phyloP scores from a whole-genome alignment of 306 rosid species.

The Erythrophleum fordii region DNA sequence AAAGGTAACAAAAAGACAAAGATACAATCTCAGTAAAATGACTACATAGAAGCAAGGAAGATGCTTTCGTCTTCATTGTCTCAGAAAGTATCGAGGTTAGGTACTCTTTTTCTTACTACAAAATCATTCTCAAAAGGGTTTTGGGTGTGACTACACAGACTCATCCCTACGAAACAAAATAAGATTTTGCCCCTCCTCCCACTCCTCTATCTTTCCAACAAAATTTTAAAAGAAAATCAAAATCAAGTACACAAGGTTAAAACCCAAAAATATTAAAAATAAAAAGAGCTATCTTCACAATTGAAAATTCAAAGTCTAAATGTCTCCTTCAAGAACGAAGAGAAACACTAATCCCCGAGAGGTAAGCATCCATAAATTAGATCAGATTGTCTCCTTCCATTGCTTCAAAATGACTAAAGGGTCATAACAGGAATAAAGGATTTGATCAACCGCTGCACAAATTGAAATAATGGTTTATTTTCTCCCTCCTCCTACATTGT shows the following conservation, averaged over 20 bases:
- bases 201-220: not conserved
- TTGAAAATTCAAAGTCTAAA: constrained; percentile 41
- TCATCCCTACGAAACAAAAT: constrained; percentile 5
- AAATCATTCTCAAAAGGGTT: not conserved
- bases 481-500: constrained; percentile 58
- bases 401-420: constrained; percentile 32
- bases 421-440: constrained; percentile 30
- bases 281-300: constrained; percentile 30
- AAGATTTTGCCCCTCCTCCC: not conserved
- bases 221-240: constrained; percentile 24
- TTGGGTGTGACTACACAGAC: not conserved
- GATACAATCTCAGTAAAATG: not conserved
- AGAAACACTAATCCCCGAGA: constrained; percentile 33
- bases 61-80: not conserved
- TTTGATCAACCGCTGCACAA: constrained; percentile 63
- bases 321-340: constrained; percentile 28
- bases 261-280: not conserved
- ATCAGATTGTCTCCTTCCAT: constrained; percentile 41
- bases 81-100: constrained; percentile 1
- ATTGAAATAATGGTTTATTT: constrained; percentile 43
- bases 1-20: constrained; percentile 7
- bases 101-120: not conserved
- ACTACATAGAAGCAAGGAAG: not conserved
- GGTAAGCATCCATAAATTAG: constrained; percentile 41
- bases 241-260: not conserved